phyloP scores from a whole-genome alignment of 495 filamentous ascomycete species.

The Penicilliopsis zonata region DNA sequence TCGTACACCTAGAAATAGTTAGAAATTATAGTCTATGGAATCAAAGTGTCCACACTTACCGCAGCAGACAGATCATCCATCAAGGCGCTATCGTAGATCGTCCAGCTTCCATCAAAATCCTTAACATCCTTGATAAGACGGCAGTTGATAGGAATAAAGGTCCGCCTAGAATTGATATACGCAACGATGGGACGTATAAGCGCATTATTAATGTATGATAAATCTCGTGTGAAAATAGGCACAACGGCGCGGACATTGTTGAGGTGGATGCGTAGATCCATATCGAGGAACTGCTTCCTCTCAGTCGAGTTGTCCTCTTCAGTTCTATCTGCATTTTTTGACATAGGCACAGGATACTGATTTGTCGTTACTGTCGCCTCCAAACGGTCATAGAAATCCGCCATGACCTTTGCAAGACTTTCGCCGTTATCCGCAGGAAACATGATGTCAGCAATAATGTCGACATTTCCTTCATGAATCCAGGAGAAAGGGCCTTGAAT shows the following conservation, averaged over 20 bases:
- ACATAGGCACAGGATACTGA: conserved; percentile 25
- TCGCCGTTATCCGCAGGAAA: conserved; percentile 78
- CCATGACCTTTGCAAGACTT: conserved; percentile 80
- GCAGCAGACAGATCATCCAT: conserved; percentile 94
- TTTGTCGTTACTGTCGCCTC: conserved; percentile 82
- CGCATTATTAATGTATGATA: conserved; percentile 93
- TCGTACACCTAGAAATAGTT: conserved; percentile 53
- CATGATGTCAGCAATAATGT: conserved; percentile 92
- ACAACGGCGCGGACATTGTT: conserved; percentile 88
- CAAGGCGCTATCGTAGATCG: conserved; percentile 81
- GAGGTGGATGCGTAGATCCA: conserved; percentile 82
- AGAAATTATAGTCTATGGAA: conserved; percentile 4
- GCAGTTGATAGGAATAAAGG: conserved; percentile 91
- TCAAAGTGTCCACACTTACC: conserved; percentile 24
- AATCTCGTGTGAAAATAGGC: conserved; percentile 77
- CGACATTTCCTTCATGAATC: conserved; percentile 93
- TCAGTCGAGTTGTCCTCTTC: conserved; percentile 15
- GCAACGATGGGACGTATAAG: conserved; percentile 95
- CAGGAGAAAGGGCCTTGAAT: conserved; percentile 92
- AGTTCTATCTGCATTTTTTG: conserved; percentile 3
- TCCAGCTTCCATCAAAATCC: conserved; percentile 96
- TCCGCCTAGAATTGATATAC: conserved; percentile 87
- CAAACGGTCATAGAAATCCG: conserved; percentile 86
- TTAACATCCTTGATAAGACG: conserved; percentile 75
- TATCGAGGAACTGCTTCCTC: conserved; percentile 64